A percentile compares a stretch with the other conserved stretches of the same genome.
Conservation (phyloP, 163 green algal species). For the Scenedesmus sp. region DNA sequence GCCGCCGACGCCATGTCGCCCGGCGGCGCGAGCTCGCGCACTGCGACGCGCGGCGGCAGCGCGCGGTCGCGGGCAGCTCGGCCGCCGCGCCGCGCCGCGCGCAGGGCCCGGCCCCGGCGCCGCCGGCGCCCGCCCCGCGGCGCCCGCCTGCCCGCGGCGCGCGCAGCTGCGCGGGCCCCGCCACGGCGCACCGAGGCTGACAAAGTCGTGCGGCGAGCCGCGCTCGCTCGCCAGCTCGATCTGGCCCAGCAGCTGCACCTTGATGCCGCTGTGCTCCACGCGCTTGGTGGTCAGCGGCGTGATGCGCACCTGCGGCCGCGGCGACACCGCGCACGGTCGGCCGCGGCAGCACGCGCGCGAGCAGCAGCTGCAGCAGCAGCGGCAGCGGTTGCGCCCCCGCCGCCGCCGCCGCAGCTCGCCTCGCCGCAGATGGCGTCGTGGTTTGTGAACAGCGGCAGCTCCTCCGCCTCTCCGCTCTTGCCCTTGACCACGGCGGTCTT, state of each 20-base stretch:
- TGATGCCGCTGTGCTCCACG: conserved; percentile 95
- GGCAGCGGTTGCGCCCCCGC: neutral
- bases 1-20: conserved; percentile 82
- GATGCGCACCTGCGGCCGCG: conserved; percentile 67
- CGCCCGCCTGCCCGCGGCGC: neutral
- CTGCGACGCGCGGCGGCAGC: conserved; percentile 52
- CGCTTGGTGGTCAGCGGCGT: conserved; percentile 84
- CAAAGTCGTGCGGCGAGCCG: conserved; percentile 76
- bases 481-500: conserved; percentile 61
- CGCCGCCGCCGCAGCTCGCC: conserved; percentile 49
- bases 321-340: neutral
- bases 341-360: neutral
- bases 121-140: neutral
- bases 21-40: conserved; percentile 84
- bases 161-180: too few relatives aligned
- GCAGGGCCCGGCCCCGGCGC: neutral
- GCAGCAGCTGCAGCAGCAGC: neutral
- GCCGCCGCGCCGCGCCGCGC: neutral
- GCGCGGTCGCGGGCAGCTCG: neutral
- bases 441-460: conserved; percentile 81
- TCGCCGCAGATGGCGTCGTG: conserved; percentile 81
- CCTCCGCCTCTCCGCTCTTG: conserved; percentile 65
- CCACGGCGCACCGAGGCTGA: conserved; percentile 59
- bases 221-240: conserved; percentile 88
- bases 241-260: conserved; percentile 96